These are phyloP conservation scores for Acorus calamus DNA, from an alignment of 106 monocot genomes.

Conservation along the genomic window DNA sequence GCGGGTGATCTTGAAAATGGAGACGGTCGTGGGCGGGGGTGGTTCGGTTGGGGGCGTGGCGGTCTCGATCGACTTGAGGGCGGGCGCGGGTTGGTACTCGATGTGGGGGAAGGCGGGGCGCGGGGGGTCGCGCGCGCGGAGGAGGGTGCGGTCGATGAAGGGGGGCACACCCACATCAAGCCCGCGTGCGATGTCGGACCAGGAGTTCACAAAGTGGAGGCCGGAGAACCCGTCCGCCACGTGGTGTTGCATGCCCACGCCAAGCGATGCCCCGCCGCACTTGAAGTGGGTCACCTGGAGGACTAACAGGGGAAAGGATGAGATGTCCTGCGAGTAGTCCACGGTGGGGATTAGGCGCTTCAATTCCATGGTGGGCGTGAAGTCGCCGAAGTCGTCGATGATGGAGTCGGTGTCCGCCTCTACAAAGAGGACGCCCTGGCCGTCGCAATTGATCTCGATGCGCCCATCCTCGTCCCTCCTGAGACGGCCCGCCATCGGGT, in stretches of 20 bases:
- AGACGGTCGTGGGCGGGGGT: conserved; percentile 30
- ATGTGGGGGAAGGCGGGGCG: conserved; percentile 57
- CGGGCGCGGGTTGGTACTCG: conserved; percentile 84
- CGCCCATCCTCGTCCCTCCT: conserved; percentile 69
- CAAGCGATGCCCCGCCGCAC: conserved; percentile 77
- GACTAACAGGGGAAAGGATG: conserved; percentile 63
- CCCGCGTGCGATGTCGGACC: conserved; percentile 82
- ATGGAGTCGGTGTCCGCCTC: conserved; percentile 44
- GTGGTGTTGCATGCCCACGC: conserved; percentile 97
- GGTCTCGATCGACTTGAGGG: conserved; percentile 20
- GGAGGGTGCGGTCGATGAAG: conserved; percentile 73
- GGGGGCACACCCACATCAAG: conserved; percentile 44
- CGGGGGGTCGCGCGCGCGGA: conserved; percentile 65
- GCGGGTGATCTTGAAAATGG: conserved; percentile 49
- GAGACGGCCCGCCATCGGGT: conserved; percentile 88
- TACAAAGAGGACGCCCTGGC: conserved; percentile 70
- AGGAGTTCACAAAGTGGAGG: conserved; percentile 90
- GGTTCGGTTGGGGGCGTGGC: background rate
- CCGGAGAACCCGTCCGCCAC: conserved; percentile 78
- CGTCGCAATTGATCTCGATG: conserved; percentile 82
- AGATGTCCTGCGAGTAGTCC: conserved; percentile 63
- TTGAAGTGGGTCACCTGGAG: conserved; percentile 92
- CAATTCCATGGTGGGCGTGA: conserved; percentile 84
- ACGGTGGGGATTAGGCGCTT: conserved; percentile 80
- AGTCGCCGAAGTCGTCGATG: conserved; percentile 78